Evolutionary conservation across 768 basidiomycete genomes (phyloP), one percentile per base, ranked within the genome.

Genomic region (Hygrophorus pudorinus): DNA sequence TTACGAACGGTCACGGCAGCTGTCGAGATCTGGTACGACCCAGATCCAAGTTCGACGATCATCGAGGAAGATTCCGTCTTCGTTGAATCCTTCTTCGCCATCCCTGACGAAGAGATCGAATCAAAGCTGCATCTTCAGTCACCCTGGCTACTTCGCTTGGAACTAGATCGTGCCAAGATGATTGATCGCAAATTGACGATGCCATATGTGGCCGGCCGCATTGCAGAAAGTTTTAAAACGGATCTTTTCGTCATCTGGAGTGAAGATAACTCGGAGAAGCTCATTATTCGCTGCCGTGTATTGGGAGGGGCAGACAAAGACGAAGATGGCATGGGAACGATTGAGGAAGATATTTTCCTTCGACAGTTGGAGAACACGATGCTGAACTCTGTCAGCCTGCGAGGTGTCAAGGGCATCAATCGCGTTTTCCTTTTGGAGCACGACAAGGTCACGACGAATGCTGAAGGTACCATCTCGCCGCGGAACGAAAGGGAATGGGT

Each of bases 221-320:
- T 99, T 47, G 85, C 86, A 14, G 87, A 91, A 61, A 92, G 79
- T 51, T 98, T 98, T 72, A 88, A 91, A 60, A 84, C 88, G 2
- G 94, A 97, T 58, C 70, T 97, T 11, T 97, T 97, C 62, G 91
- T 97, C 61, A 96, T 98, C 52, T 96, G 92, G 86, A 92, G 89
- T 51, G 94, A 97, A 72, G 94, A 97, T 63, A 97, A 96, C 65
- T 88, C 94, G 2, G 89, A 94, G 64, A 97, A 97, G 67, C 79
- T 98, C 9, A 77, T 98, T 55, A 86, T 99, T 53, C 94, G 96
- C 36, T 94, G 96, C 62, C 89, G 96, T 70, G 85, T 98, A 6
- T 63, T 87, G 40, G 85, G 86, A 34, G 80, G 81, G 32, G 73
- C 73, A 7, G 86, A 92, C 53, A 92, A 94, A 61, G 85, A 90